A percentile compares a stretch with the other conserved stretches of the same genome.
phyloP scores from a whole-genome alignment of 164 flowering plant species.

The Vitis rupestris region DNA sequence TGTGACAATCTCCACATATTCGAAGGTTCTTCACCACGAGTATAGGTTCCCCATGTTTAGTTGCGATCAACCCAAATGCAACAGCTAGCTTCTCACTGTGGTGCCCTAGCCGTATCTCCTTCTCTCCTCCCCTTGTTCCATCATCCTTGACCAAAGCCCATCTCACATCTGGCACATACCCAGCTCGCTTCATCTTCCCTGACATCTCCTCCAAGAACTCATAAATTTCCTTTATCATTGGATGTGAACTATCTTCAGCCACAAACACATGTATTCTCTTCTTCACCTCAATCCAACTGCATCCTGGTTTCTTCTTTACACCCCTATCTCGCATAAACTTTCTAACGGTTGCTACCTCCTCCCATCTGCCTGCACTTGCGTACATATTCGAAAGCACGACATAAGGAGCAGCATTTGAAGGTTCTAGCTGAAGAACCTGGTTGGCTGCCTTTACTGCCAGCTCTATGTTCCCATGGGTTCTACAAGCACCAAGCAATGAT shows the following conservation, averaged over 20 bases:
- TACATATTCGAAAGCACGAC: conserved; percentile 71
- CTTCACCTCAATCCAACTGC: conserved; percentile 80
- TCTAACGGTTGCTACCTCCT: conserved; percentile 43
- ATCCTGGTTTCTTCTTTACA: conserved; percentile 75
- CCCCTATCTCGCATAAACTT: conserved; percentile 62
- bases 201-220: conserved; percentile 53
- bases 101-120: conserved; percentile 49
- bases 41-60: conserved; percentile 52
- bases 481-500: conserved; percentile 72
- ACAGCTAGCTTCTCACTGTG: conserved; percentile 91
- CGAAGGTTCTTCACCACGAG: conserved; percentile 73
- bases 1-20: conserved; percentile 85
- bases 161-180: conserved; percentile 64
- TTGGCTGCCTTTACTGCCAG: conserved; percentile 69
- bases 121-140: conserved; percentile 43
- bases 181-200: conserved; percentile 53
- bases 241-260: conserved; percentile 74
- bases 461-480: conserved; percentile 63
- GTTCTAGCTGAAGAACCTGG: conserved; percentile 51
- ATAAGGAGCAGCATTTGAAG: conserved; percentile 65
- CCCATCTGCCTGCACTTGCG: conserved; percentile 56
- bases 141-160: conserved; percentile 63
- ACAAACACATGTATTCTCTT: conserved; percentile 64
- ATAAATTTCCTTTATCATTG: conserved; percentile 59
- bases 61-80: conserved; percentile 69